Base-by-base conservation (phyloP, 2,329 filamentous ascomycete species). In the Pseudogymnoascus sp. region DNA sequence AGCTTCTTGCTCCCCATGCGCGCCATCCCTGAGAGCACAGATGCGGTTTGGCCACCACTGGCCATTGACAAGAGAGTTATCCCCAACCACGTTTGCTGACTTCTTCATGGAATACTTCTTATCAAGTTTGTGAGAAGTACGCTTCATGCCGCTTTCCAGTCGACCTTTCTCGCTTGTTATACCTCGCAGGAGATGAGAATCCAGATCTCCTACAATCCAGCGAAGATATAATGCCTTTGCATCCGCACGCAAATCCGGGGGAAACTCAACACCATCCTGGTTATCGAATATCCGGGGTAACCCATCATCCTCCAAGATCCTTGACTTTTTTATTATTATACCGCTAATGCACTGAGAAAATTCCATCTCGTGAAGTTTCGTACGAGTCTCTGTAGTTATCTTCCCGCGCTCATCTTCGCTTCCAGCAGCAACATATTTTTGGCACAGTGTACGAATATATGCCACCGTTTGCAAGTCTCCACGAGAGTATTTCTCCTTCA, bases 21-120 rank as follows among this genome's bases (percentile, higher is more conserved):
- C 79, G 1, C 79, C 78, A 59, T 82, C 80, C 6, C 79, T 72
- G 0, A 81, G 68, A 0, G 75, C 71, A 60, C 74, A 76, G 0
- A 81, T 72, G 59, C 80, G 76, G 1, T 73, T 74, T 0, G 79
- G 78, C 76, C 77, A 82, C 79, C 80, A 82, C 41, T 81, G 67
- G 2, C 72, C 72, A 61, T 72, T 67, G 3, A 63, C 41, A 12
- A 72, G 62, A 0, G 63, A 65, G 58, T 73, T 73, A 23, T 67
- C 59, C 0, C 71, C 71, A 58, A 68, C 63, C 4, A 63, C 60
- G 58, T 67, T 64, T 3, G 62, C 52, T 13, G 61, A 58, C 15
- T 58, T 63, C 21, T 60, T 63, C 19, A 39, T 21, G 8, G 13
- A 13, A 21, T 64, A 65, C 1, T 38, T 33, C 13, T 63, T 41